Evolutionary conservation across 2,329 filamentous ascomycete genomes (phyloP).

Genomic region (Blastomyces percursus): DNA sequence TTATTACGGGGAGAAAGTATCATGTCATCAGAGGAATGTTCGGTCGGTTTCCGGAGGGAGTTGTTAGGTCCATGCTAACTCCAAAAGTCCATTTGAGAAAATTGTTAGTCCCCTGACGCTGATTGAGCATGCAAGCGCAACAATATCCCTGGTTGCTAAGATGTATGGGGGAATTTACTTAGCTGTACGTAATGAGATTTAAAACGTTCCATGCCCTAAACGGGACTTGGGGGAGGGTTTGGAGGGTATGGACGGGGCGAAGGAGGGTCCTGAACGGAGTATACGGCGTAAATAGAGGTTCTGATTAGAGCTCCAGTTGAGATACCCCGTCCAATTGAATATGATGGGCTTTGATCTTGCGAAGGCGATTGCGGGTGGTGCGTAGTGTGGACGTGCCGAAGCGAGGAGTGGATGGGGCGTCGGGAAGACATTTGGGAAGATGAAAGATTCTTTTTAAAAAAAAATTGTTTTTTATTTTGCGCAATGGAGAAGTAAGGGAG

Average conservation of each 20-base stretch:
- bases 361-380: neutral
- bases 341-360: neutral
- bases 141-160: neutral
- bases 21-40: neutral
- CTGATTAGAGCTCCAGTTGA: neutral
- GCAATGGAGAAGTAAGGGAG: neutral
- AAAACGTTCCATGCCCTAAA: conserved; percentile 12
- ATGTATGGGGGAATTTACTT: neutral
- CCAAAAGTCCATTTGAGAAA: neutral
- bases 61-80: neutral
- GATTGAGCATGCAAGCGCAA: neutral
- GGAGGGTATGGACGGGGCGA: conserved; percentile 28
- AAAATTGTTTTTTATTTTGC: neutral
- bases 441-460: too few species aligned
- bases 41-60: neutral
- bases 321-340: neutral
- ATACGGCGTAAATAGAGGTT: neutral
- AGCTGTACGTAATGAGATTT: neutral
- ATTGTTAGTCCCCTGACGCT: neutral
- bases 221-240: conserved; percentile 31
- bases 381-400: neutral
- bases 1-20: neutral
- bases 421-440: neutral
- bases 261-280: conserved; percentile 15
- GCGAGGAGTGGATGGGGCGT: neutral